Evolutionary conservation across 495 filamentous ascomycete species (phyloP).

Genomic region (Aspergillus baeticus): DNA sequence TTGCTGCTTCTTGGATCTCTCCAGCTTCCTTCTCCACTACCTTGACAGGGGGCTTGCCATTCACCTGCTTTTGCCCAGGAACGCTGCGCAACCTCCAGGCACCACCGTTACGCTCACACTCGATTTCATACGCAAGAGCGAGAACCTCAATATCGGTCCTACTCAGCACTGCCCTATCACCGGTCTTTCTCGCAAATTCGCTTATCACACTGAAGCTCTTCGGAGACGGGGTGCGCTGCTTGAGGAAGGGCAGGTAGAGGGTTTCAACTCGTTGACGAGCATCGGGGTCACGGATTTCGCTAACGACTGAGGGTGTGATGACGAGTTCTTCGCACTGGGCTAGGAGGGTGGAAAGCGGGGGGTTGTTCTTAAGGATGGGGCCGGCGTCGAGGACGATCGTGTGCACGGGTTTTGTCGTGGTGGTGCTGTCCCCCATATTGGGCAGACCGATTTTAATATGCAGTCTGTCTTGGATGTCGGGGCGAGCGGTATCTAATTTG

Average conservation of each 20-base stretch:
- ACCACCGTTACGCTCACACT: constrained; percentile 78
- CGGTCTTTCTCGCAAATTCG: constrained; percentile 85
- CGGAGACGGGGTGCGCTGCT: constrained; percentile 66
- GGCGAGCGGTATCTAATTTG: not conserved
- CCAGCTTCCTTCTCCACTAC: constrained; percentile 24
- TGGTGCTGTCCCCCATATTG: constrained; percentile 39
- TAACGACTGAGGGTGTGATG: constrained; percentile 82
- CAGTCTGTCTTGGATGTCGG: not conserved
- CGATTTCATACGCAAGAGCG: constrained; percentile 88
- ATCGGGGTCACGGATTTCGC: constrained; percentile 84
- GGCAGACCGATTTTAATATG: not conserved
- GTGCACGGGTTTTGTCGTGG: constrained; percentile 66
- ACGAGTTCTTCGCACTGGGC: constrained; percentile 72
- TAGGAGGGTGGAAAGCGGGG: constrained; percentile 73
- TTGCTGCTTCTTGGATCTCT: constrained; percentile 2
- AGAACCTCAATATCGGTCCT: constrained; percentile 84
- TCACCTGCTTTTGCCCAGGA: constrained; percentile 73
- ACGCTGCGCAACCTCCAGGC: constrained; percentile 77
- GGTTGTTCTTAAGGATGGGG: constrained; percentile 87
- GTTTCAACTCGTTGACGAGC: constrained; percentile 79
- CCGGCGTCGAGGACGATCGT: constrained; percentile 88
- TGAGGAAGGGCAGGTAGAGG: constrained; percentile 79
- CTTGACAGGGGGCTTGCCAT: constrained; percentile 63
- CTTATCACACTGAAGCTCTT: constrained; percentile 75
- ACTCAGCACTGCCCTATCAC: constrained; percentile 84